Evolutionary conservation across 2,329 filamentous ascomycete genomes (phyloP), one percentile per base, ranked within the genome.

Genomic region (Teratosphaeria epicoccoides): DNA sequence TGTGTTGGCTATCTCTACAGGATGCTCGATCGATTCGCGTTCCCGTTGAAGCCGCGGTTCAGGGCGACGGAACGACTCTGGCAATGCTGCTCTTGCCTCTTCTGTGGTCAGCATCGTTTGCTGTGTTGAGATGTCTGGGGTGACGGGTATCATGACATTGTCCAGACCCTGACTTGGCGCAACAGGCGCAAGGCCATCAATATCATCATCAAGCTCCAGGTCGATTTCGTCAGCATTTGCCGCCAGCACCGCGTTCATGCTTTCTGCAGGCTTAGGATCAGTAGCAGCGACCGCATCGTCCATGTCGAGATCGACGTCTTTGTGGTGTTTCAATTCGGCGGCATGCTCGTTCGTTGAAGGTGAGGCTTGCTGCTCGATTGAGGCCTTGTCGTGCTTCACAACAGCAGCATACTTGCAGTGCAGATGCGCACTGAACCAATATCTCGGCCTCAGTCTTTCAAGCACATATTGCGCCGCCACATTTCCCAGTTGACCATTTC

Each of bases 351-450:
- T 10, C 11, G 47, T 17, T 10, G 47, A 10, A 14, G 45, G 28
- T 20, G 40, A 20, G 17, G 23, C 4, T 3, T 48, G 25, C 22
- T 47, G 48, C 9, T 23, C 11, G 20, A 11, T 24, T 11, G 25
- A 9, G 4, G 25, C 7, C 22, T 43, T 55, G 14, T 68, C 66
- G 55, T 82, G 74, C 5, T 76, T 62, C 46, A 83, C 68, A 1
- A 75, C 55, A 0, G 90, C 93, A 0, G 84, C 70, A 66, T 85
- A 97, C 65, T 91, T 94, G 73, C 86, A 83, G 69, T 98, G 93
- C 71, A 97, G 70, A 69, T 98, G 93, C 2, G 90, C 93, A 33
- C 73, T 76, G 58, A 97, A 96, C 93, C 93, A 98, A 66, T 88
- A 85, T 0, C 78, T 77, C 9, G 93, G 93, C 49, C 88, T 78